Evolutionary conservation across 768 basidiomycete genomes (phyloP).

Genomic region (Xanthoconium purpureum): DNA sequence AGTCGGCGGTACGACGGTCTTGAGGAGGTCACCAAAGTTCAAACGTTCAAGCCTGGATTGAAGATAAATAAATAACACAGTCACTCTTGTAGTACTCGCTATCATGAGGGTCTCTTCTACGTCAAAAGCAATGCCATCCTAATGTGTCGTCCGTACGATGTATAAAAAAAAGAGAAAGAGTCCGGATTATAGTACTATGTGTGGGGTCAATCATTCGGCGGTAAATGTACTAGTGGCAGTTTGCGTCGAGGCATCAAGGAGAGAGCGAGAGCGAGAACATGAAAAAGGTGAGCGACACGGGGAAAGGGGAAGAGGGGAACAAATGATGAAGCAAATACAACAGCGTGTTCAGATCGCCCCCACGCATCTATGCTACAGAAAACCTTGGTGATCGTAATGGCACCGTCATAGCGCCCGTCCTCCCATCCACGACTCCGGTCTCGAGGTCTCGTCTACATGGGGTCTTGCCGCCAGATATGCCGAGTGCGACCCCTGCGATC

Average conservation of each 20-base stretch:
- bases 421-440: constrained; percentile 17
- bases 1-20: too few relatives aligned
- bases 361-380: constrained; percentile 19
- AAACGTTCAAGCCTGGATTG: not conserved
- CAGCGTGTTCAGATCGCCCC: constrained; percentile 16
- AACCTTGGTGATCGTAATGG: too few relatives aligned
- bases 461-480: not conserved
- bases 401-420: constrained; percentile 15
- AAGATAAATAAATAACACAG: not conserved
- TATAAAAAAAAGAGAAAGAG: not conserved
- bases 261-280: not conserved
- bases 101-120: not conserved
- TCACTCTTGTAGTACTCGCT: not conserved
- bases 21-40: too few relatives aligned
- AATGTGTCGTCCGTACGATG: not conserved
- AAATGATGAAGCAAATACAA: constrained; percentile 24
- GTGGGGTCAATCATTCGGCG: not conserved
- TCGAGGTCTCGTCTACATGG: not conserved
- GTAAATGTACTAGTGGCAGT: not conserved
- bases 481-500: constrained; percentile 7
- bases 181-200: not conserved
- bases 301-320: not conserved
- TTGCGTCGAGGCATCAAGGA: not conserved
- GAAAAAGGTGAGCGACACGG: not conserved
- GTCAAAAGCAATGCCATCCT: not conserved